Evolutionary conservation across 2,329 filamentous ascomycete genomes (phyloP), one percentile per base, ranked within the genome.

Genomic region (Aspergillus hortae): DNA sequence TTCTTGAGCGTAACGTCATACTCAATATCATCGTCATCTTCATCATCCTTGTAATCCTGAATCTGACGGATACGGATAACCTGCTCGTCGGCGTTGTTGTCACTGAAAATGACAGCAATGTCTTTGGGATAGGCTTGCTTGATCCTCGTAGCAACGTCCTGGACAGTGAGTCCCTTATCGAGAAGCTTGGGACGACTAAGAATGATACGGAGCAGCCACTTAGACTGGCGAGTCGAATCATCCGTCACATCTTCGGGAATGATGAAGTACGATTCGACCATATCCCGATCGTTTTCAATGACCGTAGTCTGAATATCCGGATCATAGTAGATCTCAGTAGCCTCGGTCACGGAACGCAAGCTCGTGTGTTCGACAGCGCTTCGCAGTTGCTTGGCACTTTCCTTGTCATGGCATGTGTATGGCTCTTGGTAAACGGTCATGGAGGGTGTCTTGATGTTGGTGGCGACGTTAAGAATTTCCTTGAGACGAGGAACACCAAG

Each of bases 401-500:
- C 88, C 69, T 95, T 89, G 53, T 83, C 84, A 36, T 80, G 82
- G 14, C 73, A 70, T 55, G 82, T 77, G 9, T 79, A 72, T 23
- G 81, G 79, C 47, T 87, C 80, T 61, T 96, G 83, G 67, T 91
- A 95, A 33, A 99, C 90, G 55, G 89, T 87, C 92, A 99, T 97
- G 47, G 90, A 92, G 2, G 94, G 94, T 0, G 94, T 99, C 80
- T 97, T 99, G 79, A 99, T 96, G 74, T 97, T 95, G 62, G 88
- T 92, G 0, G 95, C 94, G 53, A 99, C 86, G 71, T 99, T 99
- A 52, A 99, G 81, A 84, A 99, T 99, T 77, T 99, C 94, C 82
- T 99, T 99, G 46, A 99, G 84, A 85, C 94, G 92, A 41, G 94
- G 94, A 41, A 99, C 94, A 90, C 94, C 94, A 45, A 99, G 86